Conservation (phyloP, 345 rosid genomes). For the Microthlaspi erraticum region DNA sequence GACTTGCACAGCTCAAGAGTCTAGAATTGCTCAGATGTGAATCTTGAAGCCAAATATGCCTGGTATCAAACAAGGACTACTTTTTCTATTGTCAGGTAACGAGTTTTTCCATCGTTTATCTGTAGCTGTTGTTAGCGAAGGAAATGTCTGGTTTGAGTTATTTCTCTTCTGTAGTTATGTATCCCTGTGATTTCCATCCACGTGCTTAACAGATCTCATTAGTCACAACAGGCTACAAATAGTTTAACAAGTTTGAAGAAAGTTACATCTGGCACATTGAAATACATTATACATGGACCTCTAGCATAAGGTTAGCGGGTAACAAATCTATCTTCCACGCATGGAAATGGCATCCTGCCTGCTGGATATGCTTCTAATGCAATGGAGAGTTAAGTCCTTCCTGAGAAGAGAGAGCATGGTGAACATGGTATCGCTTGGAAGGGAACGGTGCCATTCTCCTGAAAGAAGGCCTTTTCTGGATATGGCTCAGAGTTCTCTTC, state of each 20-base stretch:
- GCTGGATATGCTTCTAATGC: constrained; percentile 42
- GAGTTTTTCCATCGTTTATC: constrained; percentile 1
- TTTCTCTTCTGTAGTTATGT: background rate
- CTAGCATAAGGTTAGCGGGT: constrained; percentile 19
- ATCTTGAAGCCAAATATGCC: background rate
- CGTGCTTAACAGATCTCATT: constrained; percentile 11
- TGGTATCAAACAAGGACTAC: constrained; percentile 14
- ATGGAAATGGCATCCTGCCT: background rate
- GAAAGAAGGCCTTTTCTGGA: constrained; percentile 80
- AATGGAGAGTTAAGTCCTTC: constrained; percentile 86
- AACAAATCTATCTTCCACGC: constrained; percentile 6
- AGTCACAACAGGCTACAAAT: constrained; percentile 22
- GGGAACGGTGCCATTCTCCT: constrained; percentile 52
- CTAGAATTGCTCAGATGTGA: constrained; percentile 6
- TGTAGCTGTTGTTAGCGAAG: constrained; percentile 8
- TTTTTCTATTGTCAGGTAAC: constrained; percentile 27
- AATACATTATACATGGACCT: constrained; percentile 32
- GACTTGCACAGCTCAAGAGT: constrained; percentile 13
- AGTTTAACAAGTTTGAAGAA: constrained; percentile 24
- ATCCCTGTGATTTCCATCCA: background rate
- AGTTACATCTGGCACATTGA: constrained; percentile 18
- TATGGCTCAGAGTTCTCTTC: constrained; percentile 61
- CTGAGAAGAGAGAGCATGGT: constrained; percentile 72
- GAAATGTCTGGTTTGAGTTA: constrained; percentile 2
- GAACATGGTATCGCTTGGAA: constrained; percentile 61